phyloP scores from a whole-genome alignment of 169 alveolate genomes.

The Plasmodium fragile region DNA sequence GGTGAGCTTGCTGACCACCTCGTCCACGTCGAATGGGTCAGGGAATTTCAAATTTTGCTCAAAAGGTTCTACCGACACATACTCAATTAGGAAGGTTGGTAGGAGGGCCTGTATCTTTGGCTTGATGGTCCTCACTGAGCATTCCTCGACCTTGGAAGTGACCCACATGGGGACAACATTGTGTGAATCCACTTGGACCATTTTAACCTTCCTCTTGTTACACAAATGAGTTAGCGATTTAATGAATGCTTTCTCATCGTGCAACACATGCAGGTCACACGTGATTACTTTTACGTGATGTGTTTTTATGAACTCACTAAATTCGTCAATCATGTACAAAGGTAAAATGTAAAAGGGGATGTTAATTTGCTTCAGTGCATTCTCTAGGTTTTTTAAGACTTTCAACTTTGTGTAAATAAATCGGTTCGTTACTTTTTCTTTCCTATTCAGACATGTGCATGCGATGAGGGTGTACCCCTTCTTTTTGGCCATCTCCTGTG shows the following conservation, averaged over 20 bases:
- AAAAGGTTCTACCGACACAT: conserved; percentile 13
- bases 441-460: conserved; percentile 58
- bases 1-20: conserved; percentile 24
- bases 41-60: conserved; percentile 39
- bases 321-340: conserved; percentile 61
- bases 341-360: conserved; percentile 73
- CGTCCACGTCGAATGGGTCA: conserved; percentile 39
- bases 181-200: conserved; percentile 82
- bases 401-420: conserved; percentile 42
- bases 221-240: conserved; percentile 23
- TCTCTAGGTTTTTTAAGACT: conserved; percentile 63
- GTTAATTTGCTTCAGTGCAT: conserved; percentile 29
- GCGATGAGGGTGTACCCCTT: conserved; percentile 26
- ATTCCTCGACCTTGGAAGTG: conserved; percentile 78
- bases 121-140: conserved; percentile 51
- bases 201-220: conserved; percentile 42
- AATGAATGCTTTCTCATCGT: conserved; percentile 15
- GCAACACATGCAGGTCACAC: conserved; percentile 48
- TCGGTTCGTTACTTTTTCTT: conserved; percentile 38
- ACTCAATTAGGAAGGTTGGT: conserved; percentile 49
- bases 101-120: conserved; percentile 59
- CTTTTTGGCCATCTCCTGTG: conserved; percentile 39
- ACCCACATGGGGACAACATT: conserved; percentile 80
- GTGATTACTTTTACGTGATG: conserved; percentile 33
- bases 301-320: conserved; percentile 36